These are phyloP conservation scores for Daldinia sp. DNA, from an alignment of 2,329 filamentous ascomycete species.

Conservation along the genomic window DNA sequence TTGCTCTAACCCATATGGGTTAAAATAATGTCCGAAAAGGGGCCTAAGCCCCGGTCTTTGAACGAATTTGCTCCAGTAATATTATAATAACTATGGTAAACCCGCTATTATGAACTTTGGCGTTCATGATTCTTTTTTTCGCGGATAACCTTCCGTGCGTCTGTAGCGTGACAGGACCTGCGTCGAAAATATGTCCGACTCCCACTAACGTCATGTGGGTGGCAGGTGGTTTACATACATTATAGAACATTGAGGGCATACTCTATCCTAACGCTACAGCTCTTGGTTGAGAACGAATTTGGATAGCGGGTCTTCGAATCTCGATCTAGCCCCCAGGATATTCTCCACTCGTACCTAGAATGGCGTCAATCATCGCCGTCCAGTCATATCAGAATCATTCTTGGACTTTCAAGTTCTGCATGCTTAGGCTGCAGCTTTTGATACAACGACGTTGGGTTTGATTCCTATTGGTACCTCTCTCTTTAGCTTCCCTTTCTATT, in stretches of 20 bases:
- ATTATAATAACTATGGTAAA: not conserved
- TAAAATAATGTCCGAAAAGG: slow-evolving; percentile 3
- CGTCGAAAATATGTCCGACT: not conserved
- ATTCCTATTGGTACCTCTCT: not conserved
- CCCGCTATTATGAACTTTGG: slow-evolving; percentile 1
- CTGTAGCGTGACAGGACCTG: not conserved
- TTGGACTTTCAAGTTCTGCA: slow-evolving; percentile 4
- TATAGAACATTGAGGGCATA: not conserved
- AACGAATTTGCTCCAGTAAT: slow-evolving; percentile 6
- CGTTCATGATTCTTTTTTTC: not conserved
- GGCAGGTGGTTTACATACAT: not conserved
- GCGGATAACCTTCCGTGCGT: slow-evolving; percentile 24
- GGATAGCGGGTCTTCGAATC: slow-evolving; percentile 13
- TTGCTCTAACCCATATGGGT: slow-evolving; percentile 27
- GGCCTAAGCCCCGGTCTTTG: slow-evolving; percentile 22
- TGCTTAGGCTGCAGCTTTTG: not conserved
- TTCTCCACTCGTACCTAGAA: slow-evolving; percentile 9
- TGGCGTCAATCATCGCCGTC: slow-evolving; percentile 11
- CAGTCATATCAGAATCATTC: slow-evolving; percentile 8
- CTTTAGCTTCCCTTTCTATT: not conserved
- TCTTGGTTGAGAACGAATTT: slow-evolving; percentile 6
- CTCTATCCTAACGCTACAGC: not conserved
- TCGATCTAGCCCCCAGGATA: slow-evolving; percentile 2
- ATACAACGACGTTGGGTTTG: not conserved
- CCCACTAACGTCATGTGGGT: not conserved